These are phyloP conservation scores for Seiridium cupressi DNA, from an alignment of 2,329 filamentous ascomycete genomes.

Conservation along the genomic window DNA sequence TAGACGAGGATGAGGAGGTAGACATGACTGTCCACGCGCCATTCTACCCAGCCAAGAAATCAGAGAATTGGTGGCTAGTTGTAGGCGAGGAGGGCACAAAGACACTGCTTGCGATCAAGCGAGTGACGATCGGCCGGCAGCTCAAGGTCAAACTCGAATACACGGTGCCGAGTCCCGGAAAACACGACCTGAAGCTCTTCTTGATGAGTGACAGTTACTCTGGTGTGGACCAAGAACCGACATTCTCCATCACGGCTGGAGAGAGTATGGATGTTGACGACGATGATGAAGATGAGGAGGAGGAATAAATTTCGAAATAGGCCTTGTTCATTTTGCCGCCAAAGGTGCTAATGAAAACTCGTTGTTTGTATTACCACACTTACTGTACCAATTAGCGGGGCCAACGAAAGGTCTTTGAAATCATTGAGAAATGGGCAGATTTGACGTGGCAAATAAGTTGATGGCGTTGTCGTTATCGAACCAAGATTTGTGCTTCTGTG, in stretches of 20 bases:
- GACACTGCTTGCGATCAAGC: conserved; percentile 88
- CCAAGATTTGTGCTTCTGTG: not conserved
- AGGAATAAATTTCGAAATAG: conserved; percentile 23
- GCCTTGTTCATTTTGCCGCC: not conserved
- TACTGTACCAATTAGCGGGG: conserved; percentile 29
- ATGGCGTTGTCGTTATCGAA: not conserved
- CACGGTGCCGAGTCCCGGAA: conserved; percentile 78
- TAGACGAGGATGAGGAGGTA: conserved; percentile 68
- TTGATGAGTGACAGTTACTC: conserved; percentile 98
- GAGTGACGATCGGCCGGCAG: conserved; percentile 79
- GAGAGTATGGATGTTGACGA: conserved; percentile 96
- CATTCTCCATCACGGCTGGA: conserved; percentile 79
- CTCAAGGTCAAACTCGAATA: conserved; percentile 83
- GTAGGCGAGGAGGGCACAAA: conserved; percentile 90
- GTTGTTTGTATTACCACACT: conserved; percentile 21
- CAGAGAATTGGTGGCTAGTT: conserved; percentile 98
- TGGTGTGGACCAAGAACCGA: conserved; percentile 92
- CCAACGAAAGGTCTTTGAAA: too few species aligned
- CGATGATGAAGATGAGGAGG: conserved; percentile 76
- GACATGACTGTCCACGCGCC: conserved; percentile 89
- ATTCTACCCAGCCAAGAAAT: conserved; percentile 89
- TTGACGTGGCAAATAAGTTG: not conserved
- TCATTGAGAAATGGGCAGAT: not conserved
- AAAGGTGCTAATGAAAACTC: conserved; percentile 20
- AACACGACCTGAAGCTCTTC: conserved; percentile 86